A percentile compares a stretch with the other conserved stretches of the same genome.
Conservation (phyloP, 139 green algal genomes). For the Chloropicon primus region DNA sequence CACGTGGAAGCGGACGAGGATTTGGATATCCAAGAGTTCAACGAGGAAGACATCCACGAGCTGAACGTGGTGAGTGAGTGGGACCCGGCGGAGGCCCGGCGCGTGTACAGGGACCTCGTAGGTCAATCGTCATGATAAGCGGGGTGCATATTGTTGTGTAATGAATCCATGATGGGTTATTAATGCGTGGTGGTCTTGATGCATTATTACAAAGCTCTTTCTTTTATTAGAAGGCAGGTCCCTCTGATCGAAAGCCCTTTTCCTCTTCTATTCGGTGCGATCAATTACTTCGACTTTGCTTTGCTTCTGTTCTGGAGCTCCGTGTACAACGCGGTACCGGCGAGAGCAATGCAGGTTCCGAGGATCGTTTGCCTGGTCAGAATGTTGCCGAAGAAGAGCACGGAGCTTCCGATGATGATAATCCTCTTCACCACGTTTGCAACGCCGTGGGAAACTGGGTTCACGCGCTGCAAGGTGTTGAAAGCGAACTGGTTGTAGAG, state of each 20-base stretch:
- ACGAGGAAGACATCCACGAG: background rate
- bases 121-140: background rate
- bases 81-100: background rate
- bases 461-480: conserved; percentile 90
- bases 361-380: conserved; percentile 78
- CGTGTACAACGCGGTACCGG: conserved; percentile 27
- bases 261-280: too few relatives aligned
- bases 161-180: too few relatives aligned
- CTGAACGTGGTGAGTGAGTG: background rate
- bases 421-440: conserved; percentile 99
- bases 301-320: conserved; percentile 4
- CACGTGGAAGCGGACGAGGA: conserved; percentile 48
- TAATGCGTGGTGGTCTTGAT: too few relatives aligned
- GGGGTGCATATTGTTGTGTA: too few relatives aligned
- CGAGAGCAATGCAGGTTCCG: conserved; percentile 58
- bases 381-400: conserved; percentile 56
- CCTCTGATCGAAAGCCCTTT: too few relatives aligned
- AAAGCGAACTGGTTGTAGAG: conserved; percentile 99
- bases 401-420: conserved; percentile 87
- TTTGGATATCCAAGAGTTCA: background rate
- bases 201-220: too few relatives aligned
- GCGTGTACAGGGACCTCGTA: background rate
- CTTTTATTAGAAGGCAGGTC: too few relatives aligned
- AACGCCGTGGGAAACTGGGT: conserved; percentile 90
- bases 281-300: background rate